Conservation (phyloP, 2,329 filamentous ascomycete species). For the Calonectria pteridis region DNA sequence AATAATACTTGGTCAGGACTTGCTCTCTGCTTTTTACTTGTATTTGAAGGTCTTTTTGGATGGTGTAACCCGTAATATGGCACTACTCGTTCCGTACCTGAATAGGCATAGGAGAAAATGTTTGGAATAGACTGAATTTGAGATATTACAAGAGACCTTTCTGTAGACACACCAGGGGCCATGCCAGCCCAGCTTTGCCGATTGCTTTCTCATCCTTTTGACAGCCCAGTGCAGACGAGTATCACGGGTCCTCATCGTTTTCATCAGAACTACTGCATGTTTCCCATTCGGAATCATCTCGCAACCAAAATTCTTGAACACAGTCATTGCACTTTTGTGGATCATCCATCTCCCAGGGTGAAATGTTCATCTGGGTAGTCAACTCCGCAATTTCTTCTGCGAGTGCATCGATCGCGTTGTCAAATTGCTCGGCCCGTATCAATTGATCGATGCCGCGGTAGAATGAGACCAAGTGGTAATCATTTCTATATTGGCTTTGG, state of each 20-base stretch:
- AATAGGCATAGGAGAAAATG: too few relatives aligned
- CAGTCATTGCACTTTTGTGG: not conserved
- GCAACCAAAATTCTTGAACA: not conserved
- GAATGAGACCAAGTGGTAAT: not conserved
- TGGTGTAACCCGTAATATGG: too few relatives aligned
- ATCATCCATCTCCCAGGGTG: slow-evolving; percentile 2
- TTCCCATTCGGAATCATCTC: not conserved
- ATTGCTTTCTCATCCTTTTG: too few relatives aligned
- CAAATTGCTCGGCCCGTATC: slow-evolving; percentile 14
- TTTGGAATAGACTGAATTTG: too few relatives aligned
- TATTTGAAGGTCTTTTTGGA: too few relatives aligned
- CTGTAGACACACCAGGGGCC: too few relatives aligned
- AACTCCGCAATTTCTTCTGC: slow-evolving; percentile 16
- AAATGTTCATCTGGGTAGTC: not conserved
- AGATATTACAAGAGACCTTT: too few relatives aligned
- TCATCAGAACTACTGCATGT: not conserved
- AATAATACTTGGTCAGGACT: not conserved
- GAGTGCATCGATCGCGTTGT: slow-evolving; percentile 14
- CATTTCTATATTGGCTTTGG: not conserved
- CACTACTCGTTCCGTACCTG: too few relatives aligned
- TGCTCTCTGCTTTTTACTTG: too few relatives aligned
- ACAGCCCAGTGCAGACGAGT: too few relatives aligned
- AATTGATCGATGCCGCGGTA: slow-evolving; percentile 29
- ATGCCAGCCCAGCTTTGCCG: too few relatives aligned
- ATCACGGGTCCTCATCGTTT: not conserved